Evolutionary conservation across 805 yeast genomes (phyloP), one percentile per base, ranked within the genome.

Genomic region (Brettanomyces sp.): DNA sequence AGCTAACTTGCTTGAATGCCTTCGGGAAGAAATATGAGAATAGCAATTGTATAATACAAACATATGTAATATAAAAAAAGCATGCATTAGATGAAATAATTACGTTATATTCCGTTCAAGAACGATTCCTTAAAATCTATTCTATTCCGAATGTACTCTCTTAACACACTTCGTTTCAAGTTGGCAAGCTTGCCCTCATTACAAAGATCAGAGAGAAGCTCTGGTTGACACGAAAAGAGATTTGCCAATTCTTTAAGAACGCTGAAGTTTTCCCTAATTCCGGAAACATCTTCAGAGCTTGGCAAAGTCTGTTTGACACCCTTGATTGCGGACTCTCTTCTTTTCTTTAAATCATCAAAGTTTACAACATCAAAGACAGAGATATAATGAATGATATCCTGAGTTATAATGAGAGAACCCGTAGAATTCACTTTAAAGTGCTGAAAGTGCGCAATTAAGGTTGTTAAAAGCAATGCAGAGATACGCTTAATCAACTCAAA

Each of bases 341-440:
- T 39, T 23, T 18, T 36, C 34, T 42, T 33, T 8, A 42, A 23
- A 7, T 32, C 36, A 7, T 46, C 47, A 13, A 50, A 40, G 23
- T 54, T 46, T 14, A 52, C 36, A 18, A 39, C 42, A 37, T 57
- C 61, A 33, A 62, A 58, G 4, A 58, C 47, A 9, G 62, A 57
- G 6, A 87, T 91, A 57, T 82, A 86, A 41, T 85, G 76, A 36
- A 85, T 83, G 6, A 85, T 79, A 63, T 90, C 97, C 55, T 82
- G 85, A 0, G 95, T 85, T 12, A 87, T 74, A 12, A 84, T 77
- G 49, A 82, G 72, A 30, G 95, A 96, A 45, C 97, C 98, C 5
- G 80, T 77, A 1, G 88, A 79, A 54, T 79, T 85, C 51, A 90
- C 86, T 37, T 77, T 79, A 59, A 78, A 85, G 56, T 80, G 84